phyloP scores from a whole-genome alignment of 345 rosid species.

The Eucalyptus fibrosa region DNA sequence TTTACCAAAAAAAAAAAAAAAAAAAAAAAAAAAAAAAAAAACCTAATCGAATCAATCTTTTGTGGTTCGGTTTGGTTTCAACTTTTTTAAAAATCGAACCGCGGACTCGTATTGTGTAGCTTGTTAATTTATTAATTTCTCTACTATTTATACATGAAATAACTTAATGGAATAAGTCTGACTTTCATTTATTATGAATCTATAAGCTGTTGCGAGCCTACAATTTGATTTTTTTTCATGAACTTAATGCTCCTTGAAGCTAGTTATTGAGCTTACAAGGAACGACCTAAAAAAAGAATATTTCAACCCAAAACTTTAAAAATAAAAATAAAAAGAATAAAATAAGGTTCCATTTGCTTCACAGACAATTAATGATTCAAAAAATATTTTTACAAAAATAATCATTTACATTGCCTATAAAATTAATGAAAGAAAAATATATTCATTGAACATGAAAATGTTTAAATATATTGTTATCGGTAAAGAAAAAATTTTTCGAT shows the following conservation, averaged over 20 bases:
- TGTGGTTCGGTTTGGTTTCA: background rate
- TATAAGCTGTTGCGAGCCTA: background rate
- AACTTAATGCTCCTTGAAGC: background rate
- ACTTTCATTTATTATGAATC: background rate
- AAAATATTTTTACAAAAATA: no score
- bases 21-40: no score
- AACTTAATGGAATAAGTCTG: background rate
- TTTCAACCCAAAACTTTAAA: no score
- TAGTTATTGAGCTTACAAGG: background rate
- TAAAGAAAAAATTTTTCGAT: no score
- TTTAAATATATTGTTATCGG: no score
- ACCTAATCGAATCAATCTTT: no score
- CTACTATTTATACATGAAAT: background rate
- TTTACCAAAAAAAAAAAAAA: no score
- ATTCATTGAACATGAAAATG: rapidly evolving
- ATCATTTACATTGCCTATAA: rapidly evolving
- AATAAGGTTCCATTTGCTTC: rapidly evolving
- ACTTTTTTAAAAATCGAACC: background rate
- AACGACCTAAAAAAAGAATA: no score
- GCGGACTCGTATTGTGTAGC: background rate
- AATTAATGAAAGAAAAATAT: background rate
- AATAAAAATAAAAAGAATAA: no score
- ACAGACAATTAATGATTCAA: rapidly evolving
- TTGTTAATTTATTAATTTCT: background rate
- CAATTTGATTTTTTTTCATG: no score